These are phyloP conservation scores for Coprinellus micaceus DNA, from an alignment of 768 basidiomycete species.

Conservation along the genomic window DNA sequence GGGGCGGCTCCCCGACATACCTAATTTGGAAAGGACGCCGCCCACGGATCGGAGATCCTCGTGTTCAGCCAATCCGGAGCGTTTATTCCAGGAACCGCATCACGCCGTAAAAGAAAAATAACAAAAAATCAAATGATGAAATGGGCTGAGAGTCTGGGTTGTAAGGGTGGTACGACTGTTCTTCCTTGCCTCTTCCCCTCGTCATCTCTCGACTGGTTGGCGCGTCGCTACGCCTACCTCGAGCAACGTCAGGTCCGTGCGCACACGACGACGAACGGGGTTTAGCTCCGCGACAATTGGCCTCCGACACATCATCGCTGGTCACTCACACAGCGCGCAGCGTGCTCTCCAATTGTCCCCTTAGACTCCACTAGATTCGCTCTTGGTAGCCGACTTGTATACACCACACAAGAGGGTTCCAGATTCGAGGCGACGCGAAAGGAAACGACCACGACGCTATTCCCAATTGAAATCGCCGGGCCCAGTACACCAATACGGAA, in stretches of 20 bases:
- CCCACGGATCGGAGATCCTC: not conserved
- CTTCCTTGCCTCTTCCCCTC: not conserved
- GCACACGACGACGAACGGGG: not conserved
- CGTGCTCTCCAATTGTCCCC: not conserved
- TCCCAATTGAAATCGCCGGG: not conserved
- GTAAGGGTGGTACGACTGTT: not conserved
- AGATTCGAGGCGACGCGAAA: too few relatives aligned
- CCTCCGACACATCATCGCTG: not conserved
- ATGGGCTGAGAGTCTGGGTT: conserved; percentile 10
- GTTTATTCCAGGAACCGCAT: not conserved
- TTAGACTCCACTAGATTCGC: not conserved
- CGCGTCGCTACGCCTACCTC: not conserved
- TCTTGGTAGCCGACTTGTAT: not conserved
- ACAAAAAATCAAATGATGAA: conserved; percentile 3
- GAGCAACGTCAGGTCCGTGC: not conserved
- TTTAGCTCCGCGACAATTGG: conserved; percentile 1
- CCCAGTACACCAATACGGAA: too few relatives aligned
- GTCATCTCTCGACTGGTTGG: not conserved
- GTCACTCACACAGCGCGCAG: not conserved
- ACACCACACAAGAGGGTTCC: not conserved
- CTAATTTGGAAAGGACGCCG: not conserved
- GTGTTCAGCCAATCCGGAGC: not conserved
- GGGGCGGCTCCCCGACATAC: not conserved
- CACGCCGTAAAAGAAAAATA: not conserved
- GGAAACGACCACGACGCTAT: not conserved